phyloP scores from a whole-genome alignment of 192 early-diverging fungal genomes.

The Backusella luteola region DNA sequence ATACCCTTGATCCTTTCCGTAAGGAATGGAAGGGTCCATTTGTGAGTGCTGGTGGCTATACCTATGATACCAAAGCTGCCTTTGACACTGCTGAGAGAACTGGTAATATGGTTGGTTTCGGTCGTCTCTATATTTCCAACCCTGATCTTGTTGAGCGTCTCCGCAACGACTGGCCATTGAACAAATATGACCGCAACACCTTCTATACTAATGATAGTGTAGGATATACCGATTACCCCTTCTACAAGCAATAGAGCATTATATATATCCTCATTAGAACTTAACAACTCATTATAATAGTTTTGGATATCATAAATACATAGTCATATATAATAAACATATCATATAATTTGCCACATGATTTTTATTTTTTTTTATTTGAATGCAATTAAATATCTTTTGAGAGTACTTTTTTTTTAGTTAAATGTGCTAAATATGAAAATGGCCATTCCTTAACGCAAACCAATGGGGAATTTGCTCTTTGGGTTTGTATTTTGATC shows the following conservation, averaged over 20 bases:
- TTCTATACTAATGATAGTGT: slow-evolving; percentile 14
- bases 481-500: neutral
- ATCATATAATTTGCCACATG: neutral
- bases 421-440: neutral
- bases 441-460: neutral
- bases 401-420: too few species aligned
- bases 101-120: slow-evolving; percentile 32
- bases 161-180: slow-evolving; percentile 18
- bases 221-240: slow-evolving; percentile 17
- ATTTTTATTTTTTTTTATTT: neutral
- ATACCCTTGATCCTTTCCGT: slow-evolving; percentile 16
- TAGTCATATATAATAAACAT: neutral
- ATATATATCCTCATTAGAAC: neutral
- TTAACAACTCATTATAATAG: neutral
- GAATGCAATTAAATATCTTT: too few species aligned
- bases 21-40: slow-evolving; percentile 16
- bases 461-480: neutral
- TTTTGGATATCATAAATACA: neutral
- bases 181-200: slow-evolving; percentile 26
- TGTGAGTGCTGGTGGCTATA: slow-evolving; percentile 24
- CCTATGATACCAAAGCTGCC: neutral
- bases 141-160: slow-evolving; percentile 31
- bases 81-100: slow-evolving; percentile 16
- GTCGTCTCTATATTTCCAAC: slow-evolving; percentile 29
- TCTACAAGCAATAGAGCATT: neutral